Conservation (phyloP, 805 yeast species). For the Lipomyces lipofer region DNA sequence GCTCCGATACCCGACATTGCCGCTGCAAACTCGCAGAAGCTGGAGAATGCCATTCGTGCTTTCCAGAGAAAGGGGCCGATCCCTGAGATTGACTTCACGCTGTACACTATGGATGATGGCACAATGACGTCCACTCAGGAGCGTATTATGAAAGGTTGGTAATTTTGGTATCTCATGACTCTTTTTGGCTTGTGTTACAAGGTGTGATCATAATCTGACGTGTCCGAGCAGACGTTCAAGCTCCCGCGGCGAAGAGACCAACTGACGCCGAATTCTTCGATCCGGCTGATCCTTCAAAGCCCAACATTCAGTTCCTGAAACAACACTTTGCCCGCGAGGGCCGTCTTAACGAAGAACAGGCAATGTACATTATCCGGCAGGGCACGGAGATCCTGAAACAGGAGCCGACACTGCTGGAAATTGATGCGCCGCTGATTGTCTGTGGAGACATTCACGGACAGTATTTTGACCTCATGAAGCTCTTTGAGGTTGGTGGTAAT, state of each 20-base stretch:
- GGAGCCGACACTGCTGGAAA: conserved; percentile 78
- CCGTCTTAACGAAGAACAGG: conserved; percentile 69
- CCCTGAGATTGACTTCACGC: conserved; percentile 45
- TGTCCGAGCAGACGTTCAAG: conserved; percentile 47
- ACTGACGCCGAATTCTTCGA: conserved; percentile 66
- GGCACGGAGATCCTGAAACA: conserved; percentile 62
- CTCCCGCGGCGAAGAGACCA: conserved; percentile 69
- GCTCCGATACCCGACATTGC: conserved; percentile 1
- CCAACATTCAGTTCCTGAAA: conserved; percentile 68
- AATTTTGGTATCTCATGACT: not conserved
- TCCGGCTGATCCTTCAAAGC: conserved; percentile 53
- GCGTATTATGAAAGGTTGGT: conserved; percentile 48
- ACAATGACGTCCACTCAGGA: conserved; percentile 54
- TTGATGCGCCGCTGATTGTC: conserved; percentile 91
- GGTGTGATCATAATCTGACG: not conserved
- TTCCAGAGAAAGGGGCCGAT: conserved; percentile 38
- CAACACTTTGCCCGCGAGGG: conserved; percentile 82
- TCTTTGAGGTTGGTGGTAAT: conserved; percentile 91
- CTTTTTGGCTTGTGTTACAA: not conserved
- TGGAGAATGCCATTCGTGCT: conserved; percentile 42
- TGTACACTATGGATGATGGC: conserved; percentile 61
- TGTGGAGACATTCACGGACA: conserved; percentile 99
- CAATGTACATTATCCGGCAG: conserved; percentile 59
- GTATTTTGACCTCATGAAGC: conserved; percentile 81
- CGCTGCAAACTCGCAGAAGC: conserved; percentile 30